These are phyloP conservation scores for Claviceps sp. DNA, from an alignment of 2,329 filamentous ascomycete genomes.

Conservation along the genomic window DNA sequence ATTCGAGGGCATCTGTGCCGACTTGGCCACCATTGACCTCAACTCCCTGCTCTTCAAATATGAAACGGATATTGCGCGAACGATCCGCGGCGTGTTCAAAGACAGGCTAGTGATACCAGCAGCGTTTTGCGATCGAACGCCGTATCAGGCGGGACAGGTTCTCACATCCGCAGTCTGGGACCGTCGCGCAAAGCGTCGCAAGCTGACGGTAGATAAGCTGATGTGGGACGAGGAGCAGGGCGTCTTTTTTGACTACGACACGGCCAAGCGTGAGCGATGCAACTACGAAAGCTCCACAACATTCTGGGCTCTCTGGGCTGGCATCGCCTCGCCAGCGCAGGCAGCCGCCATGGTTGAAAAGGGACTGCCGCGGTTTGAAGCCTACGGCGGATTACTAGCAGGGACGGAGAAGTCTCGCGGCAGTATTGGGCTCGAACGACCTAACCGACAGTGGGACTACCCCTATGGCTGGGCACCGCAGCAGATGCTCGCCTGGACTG, in stretches of 20 bases:
- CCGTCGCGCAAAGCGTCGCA: constrained; percentile 70
- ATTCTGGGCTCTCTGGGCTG: constrained; percentile 96
- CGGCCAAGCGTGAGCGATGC: constrained; percentile 63
- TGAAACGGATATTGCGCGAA: constrained; percentile 80
- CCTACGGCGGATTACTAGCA: constrained; percentile 72
- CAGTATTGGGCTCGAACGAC: constrained; percentile 61
- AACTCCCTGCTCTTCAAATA: constrained; percentile 96
- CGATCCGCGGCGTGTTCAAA: constrained; percentile 71
- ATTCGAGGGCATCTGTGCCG: constrained; percentile 72
- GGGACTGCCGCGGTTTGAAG: constrained; percentile 79
- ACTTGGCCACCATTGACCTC: constrained; percentile 85
- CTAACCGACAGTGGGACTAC: constrained; percentile 97
- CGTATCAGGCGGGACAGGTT: constrained; percentile 50
- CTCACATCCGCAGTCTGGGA: constrained; percentile 86
- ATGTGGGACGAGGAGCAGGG: constrained; percentile 86
- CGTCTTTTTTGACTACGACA: constrained; percentile 98
- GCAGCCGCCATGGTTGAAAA: constrained; percentile 70
- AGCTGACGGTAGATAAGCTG: constrained; percentile 78
- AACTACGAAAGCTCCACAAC: constrained; percentile 86
- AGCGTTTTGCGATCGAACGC: constrained; percentile 61
- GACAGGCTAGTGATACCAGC: constrained; percentile 71
- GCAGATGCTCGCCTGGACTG: constrained; percentile 96
- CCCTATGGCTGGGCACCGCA: constrained; percentile 98
- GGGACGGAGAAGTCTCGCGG: constrained; percentile 86
- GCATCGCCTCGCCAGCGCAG: constrained; percentile 72